A percentile compares a stretch with the other conserved stretches of the same genome.
These are phyloP conservation scores for Emmonsia crescens DNA, from an alignment of 2,329 filamentous ascomycete genomes.

Conservation along the genomic window DNA sequence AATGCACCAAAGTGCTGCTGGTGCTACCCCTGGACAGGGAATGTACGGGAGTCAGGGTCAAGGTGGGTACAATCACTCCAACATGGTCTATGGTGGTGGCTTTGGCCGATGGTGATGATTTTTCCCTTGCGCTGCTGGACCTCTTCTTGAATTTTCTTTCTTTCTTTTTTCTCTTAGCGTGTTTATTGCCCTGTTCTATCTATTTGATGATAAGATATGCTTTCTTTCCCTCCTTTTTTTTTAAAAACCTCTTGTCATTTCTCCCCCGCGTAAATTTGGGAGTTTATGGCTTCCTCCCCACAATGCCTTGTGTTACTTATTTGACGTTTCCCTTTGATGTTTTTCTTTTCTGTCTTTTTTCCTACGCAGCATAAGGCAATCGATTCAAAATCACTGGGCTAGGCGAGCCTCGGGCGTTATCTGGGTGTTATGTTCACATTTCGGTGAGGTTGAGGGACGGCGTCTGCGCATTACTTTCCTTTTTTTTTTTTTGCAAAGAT, in stretches of 20 bases:
- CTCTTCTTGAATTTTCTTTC: slow-evolving; percentile 13
- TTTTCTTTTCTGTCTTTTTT: slow-evolving; percentile 18
- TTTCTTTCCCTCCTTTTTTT: not conserved
- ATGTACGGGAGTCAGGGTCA: slow-evolving; percentile 74
- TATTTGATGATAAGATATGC: slow-evolving; percentile 3
- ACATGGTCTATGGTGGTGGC: slow-evolving; percentile 67
- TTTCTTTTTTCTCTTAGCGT: slow-evolving; percentile 14
- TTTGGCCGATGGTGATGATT: slow-evolving; percentile 56
- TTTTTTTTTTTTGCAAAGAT: slow-evolving; percentile 22
- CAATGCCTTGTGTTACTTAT: slow-evolving; percentile 7
- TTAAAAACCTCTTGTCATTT: not conserved
- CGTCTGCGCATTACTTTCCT: slow-evolving; percentile 22
- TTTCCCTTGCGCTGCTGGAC: slow-evolving; percentile 14
- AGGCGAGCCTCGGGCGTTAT: slow-evolving; percentile 28
- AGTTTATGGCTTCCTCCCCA: slow-evolving; percentile 9
- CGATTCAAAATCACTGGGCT: slow-evolving; percentile 24
- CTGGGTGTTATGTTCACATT: slow-evolving; percentile 19
- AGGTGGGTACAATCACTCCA: slow-evolving; percentile 82
- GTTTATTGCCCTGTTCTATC: not conserved
- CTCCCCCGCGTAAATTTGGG: slow-evolving; percentile 13
- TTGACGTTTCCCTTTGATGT: slow-evolving; percentile 17
- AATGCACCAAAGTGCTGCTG: slow-evolving; percentile 81
- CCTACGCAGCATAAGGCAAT: slow-evolving; percentile 26
- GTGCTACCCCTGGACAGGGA: slow-evolving; percentile 64
- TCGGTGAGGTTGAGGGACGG: slow-evolving; percentile 19